Evolutionary conservation across 352 stramenopile species (phyloP).

Genomic region (Plasmopara viticola): DNA sequence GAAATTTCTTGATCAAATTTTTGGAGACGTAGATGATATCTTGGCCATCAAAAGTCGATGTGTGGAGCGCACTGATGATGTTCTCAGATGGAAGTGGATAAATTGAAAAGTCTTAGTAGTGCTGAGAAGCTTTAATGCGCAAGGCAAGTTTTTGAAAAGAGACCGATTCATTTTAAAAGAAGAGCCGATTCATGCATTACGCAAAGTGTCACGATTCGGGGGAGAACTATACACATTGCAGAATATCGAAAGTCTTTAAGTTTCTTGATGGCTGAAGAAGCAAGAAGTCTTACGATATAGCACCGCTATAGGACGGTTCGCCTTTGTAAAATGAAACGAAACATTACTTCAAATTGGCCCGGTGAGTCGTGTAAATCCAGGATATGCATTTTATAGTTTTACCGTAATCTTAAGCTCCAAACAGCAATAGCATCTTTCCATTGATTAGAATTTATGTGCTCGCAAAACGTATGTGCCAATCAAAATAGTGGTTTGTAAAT

Average conservation of each 20-base stretch:
- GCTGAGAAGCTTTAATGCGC: background rate
- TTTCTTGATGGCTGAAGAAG: background rate
- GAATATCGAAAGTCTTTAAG: background rate
- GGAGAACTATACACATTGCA: background rate
- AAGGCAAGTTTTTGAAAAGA: background rate
- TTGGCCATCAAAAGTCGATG: background rate
- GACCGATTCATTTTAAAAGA: background rate
- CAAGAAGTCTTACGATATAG: background rate
- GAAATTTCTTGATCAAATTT: background rate
- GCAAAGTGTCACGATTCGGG: background rate
- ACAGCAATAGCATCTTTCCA: conserved; percentile 1
- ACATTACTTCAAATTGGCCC: conserved; percentile 9
- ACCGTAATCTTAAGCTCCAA: conserved; percentile 7
- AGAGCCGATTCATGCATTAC: background rate
- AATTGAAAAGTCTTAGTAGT: background rate
- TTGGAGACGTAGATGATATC: background rate
- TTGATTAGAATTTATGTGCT: background rate
- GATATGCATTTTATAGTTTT: conserved; percentile 2
- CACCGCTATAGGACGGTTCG: background rate
- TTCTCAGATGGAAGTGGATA: background rate
- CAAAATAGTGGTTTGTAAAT: too few species aligned
- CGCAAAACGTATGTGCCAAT: background rate
- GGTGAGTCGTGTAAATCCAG: conserved; percentile 1
- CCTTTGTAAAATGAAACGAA: background rate
- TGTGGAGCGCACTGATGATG: background rate